These are phyloP conservation scores for Metschnikowia drakensbergensis DNA, from an alignment of 805 yeast species.

Conservation along the genomic window DNA sequence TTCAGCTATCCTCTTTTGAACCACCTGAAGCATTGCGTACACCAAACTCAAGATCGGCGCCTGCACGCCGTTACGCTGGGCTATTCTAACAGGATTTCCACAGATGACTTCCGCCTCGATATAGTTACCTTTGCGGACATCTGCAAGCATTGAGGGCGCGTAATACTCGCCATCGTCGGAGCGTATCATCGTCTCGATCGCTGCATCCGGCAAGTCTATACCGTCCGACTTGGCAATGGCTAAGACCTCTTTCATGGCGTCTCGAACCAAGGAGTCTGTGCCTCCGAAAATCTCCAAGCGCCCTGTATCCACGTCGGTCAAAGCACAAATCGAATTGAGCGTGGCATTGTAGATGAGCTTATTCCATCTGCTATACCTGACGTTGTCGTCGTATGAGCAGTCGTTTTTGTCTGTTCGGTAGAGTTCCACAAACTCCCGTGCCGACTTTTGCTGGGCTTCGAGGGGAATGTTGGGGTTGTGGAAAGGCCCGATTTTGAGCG, in stretches of 20 bases:
- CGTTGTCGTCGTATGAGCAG: constrained; percentile 40
- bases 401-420: constrained; percentile 44
- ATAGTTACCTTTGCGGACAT: constrained; percentile 33
- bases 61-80: constrained; percentile 33
- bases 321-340: constrained; percentile 58
- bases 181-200: constrained; percentile 21
- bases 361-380: constrained; percentile 54
- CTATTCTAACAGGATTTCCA: constrained; percentile 40
- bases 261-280: constrained; percentile 17
- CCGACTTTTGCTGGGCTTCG: constrained; percentile 31
- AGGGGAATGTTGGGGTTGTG: constrained; percentile 28
- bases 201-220: constrained; percentile 18
- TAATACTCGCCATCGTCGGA: constrained; percentile 33
- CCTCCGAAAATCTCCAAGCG: constrained; percentile 30
- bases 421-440: constrained; percentile 42
- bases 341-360: constrained; percentile 70
- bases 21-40: constrained; percentile 21
- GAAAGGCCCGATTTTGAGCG: constrained; percentile 27
- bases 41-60: constrained; percentile 23
- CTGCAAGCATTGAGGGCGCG: constrained; percentile 41
- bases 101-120: constrained; percentile 39
- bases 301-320: constrained; percentile 58
- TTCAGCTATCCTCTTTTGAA: constrained; percentile 20
- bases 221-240: constrained; percentile 26
- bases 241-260: constrained; percentile 22